phyloP scores from a whole-genome alignment of 805 yeast species.

The Helenozyma rhizophorensis region DNA sequence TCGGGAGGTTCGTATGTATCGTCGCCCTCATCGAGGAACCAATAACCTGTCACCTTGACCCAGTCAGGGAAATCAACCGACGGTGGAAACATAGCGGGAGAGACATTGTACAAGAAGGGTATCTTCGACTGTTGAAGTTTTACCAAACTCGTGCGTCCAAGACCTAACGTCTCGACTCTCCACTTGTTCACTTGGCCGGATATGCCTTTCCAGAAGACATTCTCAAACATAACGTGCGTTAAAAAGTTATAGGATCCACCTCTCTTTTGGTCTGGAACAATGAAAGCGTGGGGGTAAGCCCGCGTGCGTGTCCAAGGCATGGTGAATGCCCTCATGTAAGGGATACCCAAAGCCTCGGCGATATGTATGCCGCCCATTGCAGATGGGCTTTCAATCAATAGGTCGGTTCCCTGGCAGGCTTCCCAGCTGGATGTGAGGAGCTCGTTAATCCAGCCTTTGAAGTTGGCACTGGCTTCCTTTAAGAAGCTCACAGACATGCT shows the following conservation, averaged over 20 bases:
- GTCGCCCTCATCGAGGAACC: slow-evolving; percentile 76
- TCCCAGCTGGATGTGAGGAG: slow-evolving; percentile 72
- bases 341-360: slow-evolving; percentile 86
- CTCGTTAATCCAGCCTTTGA: slow-evolving; percentile 79
- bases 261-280: slow-evolving; percentile 87
- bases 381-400: slow-evolving; percentile 91
- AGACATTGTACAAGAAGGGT: slow-evolving; percentile 85
- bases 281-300: slow-evolving; percentile 94
- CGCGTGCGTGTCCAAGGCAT: slow-evolving; percentile 98
- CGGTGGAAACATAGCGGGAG: slow-evolving; percentile 87
- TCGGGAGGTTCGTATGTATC: slow-evolving; percentile 55
- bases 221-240: slow-evolving; percentile 91
- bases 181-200: slow-evolving; percentile 82
- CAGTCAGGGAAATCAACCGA: slow-evolving; percentile 92
- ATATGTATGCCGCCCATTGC: slow-evolving; percentile 95
- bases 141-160: slow-evolving; percentile 68
- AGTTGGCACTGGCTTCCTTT: slow-evolving; percentile 75
- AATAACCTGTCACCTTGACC: slow-evolving; percentile 94
- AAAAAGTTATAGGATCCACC: slow-evolving; percentile 92
- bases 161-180: slow-evolving; percentile 64
- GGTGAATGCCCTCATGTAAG: slow-evolving; percentile 91
- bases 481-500: slow-evolving; percentile 77
- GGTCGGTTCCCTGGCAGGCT: slow-evolving; percentile 79
- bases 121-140: slow-evolving; percentile 70
- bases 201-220: slow-evolving; percentile 89